Percentiles rank a stretch among this genome's conserved stretches.
phyloP scores from a whole-genome alignment of 768 basidiomycete species.

The Fomitopsis pulvina region DNA sequence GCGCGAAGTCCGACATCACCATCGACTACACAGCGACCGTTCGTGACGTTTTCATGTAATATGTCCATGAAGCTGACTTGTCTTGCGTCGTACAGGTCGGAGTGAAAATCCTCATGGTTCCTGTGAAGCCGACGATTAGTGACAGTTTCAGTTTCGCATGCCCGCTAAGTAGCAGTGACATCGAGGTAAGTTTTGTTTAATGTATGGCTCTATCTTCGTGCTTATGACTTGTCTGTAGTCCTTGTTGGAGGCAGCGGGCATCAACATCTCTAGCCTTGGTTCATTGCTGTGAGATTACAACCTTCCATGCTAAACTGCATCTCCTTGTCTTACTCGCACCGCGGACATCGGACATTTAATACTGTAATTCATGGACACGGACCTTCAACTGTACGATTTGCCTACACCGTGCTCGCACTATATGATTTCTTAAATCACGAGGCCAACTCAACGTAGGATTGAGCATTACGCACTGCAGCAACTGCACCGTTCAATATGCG shows the following conservation, averaged over 20 bases:
- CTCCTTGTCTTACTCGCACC: background rate
- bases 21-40: conserved; percentile 67
- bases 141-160: conserved; percentile 58
- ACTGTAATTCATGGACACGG: background rate
- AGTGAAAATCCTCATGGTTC: conserved; percentile 58
- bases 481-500: too few relatives aligned
- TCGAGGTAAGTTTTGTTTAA: conserved; percentile 23
- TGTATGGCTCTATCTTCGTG: background rate
- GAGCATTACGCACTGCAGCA: too few relatives aligned
- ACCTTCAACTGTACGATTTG: background rate
- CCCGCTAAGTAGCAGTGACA: conserved; percentile 39
- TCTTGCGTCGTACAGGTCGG: conserved; percentile 38
- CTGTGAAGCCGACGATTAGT: conserved; percentile 59
- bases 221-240: background rate
- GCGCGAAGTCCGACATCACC: conserved; percentile 38
- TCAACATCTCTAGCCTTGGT: conserved; percentile 7
- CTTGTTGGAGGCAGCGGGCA: conserved; percentile 8
- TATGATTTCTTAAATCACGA: too few relatives aligned
- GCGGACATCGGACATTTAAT: background rate
- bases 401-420: too few relatives aligned
- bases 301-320: background rate
- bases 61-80: background rate
- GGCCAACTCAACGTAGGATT: too few relatives aligned
- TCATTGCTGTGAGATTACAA: conserved; percentile 1
- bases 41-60: conserved; percentile 15